Percentiles rank a stretch among this genome's conserved stretches.
These are phyloP conservation scores for Nelumbo lutea DNA, from an alignment of 164 flowering plant genomes.

Conservation along the genomic window DNA sequence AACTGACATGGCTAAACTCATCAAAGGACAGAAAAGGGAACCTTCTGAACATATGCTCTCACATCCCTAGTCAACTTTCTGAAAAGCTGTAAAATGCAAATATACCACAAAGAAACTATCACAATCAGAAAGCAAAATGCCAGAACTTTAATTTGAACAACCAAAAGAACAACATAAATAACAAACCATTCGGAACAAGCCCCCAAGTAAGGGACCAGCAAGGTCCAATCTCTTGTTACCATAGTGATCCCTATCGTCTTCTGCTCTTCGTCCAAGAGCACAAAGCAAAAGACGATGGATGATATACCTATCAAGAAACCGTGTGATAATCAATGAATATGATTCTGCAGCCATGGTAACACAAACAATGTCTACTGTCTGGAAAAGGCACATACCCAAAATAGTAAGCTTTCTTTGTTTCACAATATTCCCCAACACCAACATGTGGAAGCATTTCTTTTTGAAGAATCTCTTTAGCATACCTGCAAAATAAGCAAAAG, in stretches of 20 bases:
- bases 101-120: constrained; percentile 10
- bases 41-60: constrained; percentile 89
- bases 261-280: constrained; percentile 94
- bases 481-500: constrained; percentile 34
- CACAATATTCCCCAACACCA: constrained; percentile 90
- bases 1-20: not conserved
- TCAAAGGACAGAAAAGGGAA: constrained; percentile 13
- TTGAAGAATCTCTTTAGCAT: constrained; percentile 95
- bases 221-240: constrained; percentile 98
- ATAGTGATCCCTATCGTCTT: constrained; percentile 98
- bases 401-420: constrained; percentile 96
- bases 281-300: constrained; percentile 89
- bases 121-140: not conserved
- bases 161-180: constrained; percentile 1
- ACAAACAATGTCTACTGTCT: not conserved
- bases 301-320: constrained; percentile 53
- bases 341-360: constrained; percentile 1
- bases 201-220: constrained; percentile 97
- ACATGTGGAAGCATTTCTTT: constrained; percentile 99
- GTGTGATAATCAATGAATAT: not conserved
- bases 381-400: constrained; percentile 57
- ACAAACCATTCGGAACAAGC: constrained; percentile 88
- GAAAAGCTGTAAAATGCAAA: constrained; percentile 56
- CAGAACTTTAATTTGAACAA: not conserved
- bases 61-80: constrained; percentile 98